Evolutionary conservation across 441 rosid genomes (phyloP).

Genomic region (Eutrema salsugineum): DNA sequence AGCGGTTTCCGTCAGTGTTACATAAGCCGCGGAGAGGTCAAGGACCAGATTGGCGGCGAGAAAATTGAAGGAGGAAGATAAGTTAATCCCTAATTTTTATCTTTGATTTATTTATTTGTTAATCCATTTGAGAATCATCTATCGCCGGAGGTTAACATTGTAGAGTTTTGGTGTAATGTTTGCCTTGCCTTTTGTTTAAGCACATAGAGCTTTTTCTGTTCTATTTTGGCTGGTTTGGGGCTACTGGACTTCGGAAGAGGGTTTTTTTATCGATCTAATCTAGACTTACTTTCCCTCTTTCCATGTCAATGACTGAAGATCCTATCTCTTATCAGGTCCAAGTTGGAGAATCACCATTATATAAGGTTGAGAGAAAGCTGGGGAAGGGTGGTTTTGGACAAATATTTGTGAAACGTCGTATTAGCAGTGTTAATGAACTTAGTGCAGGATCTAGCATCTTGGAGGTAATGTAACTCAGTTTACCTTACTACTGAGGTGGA

Average conservation of each 20-base stretch:
- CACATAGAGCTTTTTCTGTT: not conserved
- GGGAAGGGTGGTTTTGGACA: conserved; percentile 99
- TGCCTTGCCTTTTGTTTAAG: not conserved
- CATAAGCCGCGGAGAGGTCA: conserved; percentile 50
- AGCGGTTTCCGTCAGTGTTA: conserved; percentile 39
- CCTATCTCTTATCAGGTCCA: conserved; percentile 55
- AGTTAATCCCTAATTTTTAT: not conserved
- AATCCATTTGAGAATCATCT: not conserved
- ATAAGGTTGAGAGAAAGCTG: conserved; percentile 85
- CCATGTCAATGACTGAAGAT: not conserved
- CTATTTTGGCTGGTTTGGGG: not conserved
- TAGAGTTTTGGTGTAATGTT: not conserved
- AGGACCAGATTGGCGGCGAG: conserved; percentile 63
- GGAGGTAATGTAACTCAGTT: conserved; percentile 51
- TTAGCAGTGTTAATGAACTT: conserved; percentile 72
- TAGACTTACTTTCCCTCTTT: not conserved
- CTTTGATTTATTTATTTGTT: not conserved
- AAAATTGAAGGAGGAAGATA: conserved; percentile 40
- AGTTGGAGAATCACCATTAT: conserved; percentile 93
- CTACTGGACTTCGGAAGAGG: not conserved
- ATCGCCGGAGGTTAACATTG: not conserved
- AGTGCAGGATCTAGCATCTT: conserved; percentile 62
- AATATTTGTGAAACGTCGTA: conserved; percentile 95
- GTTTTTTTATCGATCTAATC: not conserved
- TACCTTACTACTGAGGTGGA: not conserved